phyloP scores from a whole-genome alignment of 2,329 filamentous ascomycete species.

The Talaromyces sp. region DNA sequence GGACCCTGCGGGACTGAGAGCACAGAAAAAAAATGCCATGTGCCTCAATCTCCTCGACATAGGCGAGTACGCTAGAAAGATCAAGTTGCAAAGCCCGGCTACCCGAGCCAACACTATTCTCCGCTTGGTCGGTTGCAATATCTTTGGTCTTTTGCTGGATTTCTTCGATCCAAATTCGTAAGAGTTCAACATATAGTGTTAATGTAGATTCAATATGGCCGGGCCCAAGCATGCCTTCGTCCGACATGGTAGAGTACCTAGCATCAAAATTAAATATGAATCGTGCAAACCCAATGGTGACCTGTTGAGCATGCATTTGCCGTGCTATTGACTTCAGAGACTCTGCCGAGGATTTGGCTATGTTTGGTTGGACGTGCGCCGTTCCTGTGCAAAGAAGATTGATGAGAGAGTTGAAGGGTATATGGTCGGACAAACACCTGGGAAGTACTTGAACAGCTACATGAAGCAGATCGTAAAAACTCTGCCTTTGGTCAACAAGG shows the following conservation, averaged over 20 bases:
- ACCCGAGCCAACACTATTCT: constrained; percentile 57
- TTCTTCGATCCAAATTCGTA: constrained; percentile 97
- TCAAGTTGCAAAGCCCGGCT: constrained; percentile 74
- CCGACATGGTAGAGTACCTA: constrained; percentile 94
- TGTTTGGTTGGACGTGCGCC: constrained; percentile 87
- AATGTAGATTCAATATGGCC: constrained; percentile 93
- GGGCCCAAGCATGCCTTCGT: constrained; percentile 90
- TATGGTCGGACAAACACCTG: constrained; percentile 83
- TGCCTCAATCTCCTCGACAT: constrained; percentile 94
- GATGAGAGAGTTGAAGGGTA: constrained; percentile 88
- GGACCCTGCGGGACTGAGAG: constrained; percentile 85
- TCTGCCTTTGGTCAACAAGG: constrained; percentile 77
- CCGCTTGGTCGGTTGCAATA: constrained; percentile 59
- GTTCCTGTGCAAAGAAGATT: constrained; percentile 95
- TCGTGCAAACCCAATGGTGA: constrained; percentile 90
- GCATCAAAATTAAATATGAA: constrained; percentile 99
- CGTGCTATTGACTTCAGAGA: constrained; percentile 92
- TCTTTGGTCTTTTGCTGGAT: constrained; percentile 81
- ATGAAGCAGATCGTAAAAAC: constrained; percentile 91
- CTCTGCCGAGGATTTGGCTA: constrained; percentile 84
- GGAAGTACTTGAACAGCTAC: constrained; percentile 93
- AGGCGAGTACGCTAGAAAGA: constrained; percentile 79
- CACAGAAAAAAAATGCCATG: constrained; percentile 96
- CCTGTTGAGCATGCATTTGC: constrained; percentile 87
- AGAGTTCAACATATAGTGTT: constrained; percentile 83